Evolutionary conservation across 495 filamentous ascomycete species (phyloP).

Genomic region (Xylaria castorea): DNA sequence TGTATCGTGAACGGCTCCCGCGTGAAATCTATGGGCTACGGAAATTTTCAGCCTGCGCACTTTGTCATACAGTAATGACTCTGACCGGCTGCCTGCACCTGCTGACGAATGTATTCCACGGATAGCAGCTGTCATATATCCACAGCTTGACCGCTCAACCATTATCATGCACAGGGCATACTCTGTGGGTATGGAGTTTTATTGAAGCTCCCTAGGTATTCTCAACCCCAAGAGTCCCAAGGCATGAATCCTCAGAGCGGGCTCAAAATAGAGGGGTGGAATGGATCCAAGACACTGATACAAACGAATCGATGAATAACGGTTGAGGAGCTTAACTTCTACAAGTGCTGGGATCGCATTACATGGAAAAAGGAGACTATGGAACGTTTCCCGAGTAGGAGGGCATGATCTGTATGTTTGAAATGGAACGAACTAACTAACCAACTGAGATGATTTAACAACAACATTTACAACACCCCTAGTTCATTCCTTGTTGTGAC

Average conservation of each 20-base stretch:
- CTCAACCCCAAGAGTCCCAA: neutral
- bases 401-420: slow-evolving; percentile 26
- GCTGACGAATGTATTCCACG: neutral
- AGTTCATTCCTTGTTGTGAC: neutral
- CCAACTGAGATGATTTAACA: slow-evolving; percentile 22
- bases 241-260: neutral
- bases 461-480: neutral
- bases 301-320: slow-evolving; percentile 2
- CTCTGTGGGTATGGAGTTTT: neutral
- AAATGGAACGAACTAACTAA: slow-evolving; percentile 17
- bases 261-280: neutral
- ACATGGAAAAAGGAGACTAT: slow-evolving; percentile 8
- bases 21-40: neutral
- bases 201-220: neutral
- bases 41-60: neutral
- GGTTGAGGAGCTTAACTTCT: neutral
- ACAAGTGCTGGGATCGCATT: slow-evolving; percentile 11
- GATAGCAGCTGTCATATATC: neutral
- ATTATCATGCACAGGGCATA: slow-evolving; percentile 5
- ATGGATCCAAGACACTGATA: neutral
- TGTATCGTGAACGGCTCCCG: neutral
- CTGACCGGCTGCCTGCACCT: neutral
- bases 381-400: slow-evolving; percentile 12
- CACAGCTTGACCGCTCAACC: neutral
- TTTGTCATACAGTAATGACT: neutral